These are phyloP conservation scores for Aspergillus heteromorphus DNA, from an alignment of 495 filamentous ascomycete genomes.

Conservation along the genomic window DNA sequence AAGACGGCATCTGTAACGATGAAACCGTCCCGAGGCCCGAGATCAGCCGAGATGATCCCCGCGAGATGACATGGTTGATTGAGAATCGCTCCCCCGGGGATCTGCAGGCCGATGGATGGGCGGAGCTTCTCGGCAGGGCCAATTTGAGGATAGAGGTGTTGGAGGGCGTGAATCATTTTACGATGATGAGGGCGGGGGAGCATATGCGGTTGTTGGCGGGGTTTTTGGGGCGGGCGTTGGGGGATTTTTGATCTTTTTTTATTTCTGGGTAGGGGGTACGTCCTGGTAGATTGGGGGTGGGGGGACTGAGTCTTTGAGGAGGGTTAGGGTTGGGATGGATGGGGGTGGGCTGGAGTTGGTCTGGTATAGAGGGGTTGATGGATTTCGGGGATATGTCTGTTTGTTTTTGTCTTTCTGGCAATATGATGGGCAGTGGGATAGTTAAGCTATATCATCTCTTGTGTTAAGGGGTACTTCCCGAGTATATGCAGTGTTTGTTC, in stretches of 20 bases:
- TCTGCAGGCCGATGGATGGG: not conserved
- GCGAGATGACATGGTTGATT: constrained; percentile 1
- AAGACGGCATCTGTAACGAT: not conserved
- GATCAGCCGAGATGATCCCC: not conserved
- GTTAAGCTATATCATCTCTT: too few relatives aligned
- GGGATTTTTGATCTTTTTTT: not conserved
- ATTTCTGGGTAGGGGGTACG: too few relatives aligned
- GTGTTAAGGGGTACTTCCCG: too few relatives aligned
- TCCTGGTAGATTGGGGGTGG: too few relatives aligned
- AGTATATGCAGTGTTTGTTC: too few relatives aligned
- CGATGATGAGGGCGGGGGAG: constrained; percentile 1
- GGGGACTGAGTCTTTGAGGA: too few relatives aligned
- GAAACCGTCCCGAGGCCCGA: not conserved
- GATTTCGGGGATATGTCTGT: too few relatives aligned
- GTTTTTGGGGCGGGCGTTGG: not conserved
- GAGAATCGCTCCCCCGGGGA: not conserved
- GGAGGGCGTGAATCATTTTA: constrained; percentile 3
- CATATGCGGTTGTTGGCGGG: not conserved
- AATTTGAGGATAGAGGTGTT: not conserved
- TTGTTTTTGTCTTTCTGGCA: too few relatives aligned
- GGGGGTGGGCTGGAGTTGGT: too few relatives aligned
- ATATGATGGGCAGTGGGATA: too few relatives aligned
- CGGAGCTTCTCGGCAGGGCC: not conserved
- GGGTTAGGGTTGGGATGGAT: too few relatives aligned
- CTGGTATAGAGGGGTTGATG: too few relatives aligned